These are phyloP conservation scores for Argentina anserina DNA, from an alignment of 306 rosid genomes.

Conservation along the genomic window DNA sequence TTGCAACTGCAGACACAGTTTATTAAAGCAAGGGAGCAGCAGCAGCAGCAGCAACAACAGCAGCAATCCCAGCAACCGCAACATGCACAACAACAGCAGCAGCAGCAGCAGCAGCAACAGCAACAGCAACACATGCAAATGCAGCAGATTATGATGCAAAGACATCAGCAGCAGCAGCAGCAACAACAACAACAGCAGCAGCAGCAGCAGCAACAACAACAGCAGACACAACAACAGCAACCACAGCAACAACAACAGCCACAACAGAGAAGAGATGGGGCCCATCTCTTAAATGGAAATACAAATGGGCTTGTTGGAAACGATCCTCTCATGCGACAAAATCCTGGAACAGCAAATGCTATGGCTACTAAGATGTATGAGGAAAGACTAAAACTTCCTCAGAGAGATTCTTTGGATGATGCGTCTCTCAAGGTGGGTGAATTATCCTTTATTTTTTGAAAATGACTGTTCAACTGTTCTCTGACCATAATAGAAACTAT, in stretches of 20 bases:
- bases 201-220: constrained; percentile 59
- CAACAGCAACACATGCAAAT: constrained; percentile 38
- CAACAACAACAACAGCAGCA: constrained; percentile 41
- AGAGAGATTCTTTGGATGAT: constrained; percentile 90
- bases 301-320: constrained; percentile 86
- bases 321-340: constrained; percentile 63
- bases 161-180: constrained; percentile 68
- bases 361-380: constrained; percentile 94
- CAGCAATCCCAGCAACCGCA: constrained; percentile 39
- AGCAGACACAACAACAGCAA: constrained; percentile 43
- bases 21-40: constrained; percentile 91
- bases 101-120: constrained; percentile 72
- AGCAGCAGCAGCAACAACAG: constrained; percentile 60
- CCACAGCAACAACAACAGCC: constrained; percentile 47
- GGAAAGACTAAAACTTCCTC: constrained; percentile 85
- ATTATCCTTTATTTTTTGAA: constrained; percentile 19
- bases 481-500: constrained; percentile 26
- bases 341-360: constrained; percentile 87
- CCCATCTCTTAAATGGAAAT: constrained; percentile 71
- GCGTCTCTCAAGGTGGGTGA: constrained; percentile 72
- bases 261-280: constrained; percentile 88
- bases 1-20: constrained; percentile 66
- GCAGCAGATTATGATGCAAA: constrained; percentile 38
- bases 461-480: constrained; percentile 17
- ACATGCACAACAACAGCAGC: constrained; percentile 36